A percentile compares a stretch with the other conserved stretches of the same genome.
Conservation (phyloP, 2,329 filamentous ascomycete genomes). For the Pseudogymnoascus sp. region DNA sequence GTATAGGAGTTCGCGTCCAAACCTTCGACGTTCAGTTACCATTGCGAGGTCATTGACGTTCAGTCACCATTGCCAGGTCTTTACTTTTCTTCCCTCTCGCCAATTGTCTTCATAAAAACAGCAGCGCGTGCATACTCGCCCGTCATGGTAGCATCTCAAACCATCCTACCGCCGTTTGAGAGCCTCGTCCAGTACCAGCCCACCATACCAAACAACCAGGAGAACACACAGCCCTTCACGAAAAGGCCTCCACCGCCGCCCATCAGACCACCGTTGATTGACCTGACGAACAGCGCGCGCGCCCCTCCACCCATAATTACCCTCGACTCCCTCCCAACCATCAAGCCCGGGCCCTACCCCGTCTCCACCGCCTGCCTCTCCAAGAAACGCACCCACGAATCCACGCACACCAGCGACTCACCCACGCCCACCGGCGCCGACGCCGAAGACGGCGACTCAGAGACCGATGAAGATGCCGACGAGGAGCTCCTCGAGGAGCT, state of each 20-base stretch:
- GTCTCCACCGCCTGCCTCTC: background rate
- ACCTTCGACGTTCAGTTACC: background rate
- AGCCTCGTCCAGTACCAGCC: background rate
- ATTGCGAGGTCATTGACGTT: background rate
- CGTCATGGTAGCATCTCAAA: background rate
- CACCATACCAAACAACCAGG: background rate
- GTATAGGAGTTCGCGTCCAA: slow-evolving; percentile 6
- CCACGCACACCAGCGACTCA: background rate
- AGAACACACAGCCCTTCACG: background rate
- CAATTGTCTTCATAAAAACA: background rate
- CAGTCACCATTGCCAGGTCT: background rate
- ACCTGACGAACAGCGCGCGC: slow-evolving; percentile 4
- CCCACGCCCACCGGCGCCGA: background rate
- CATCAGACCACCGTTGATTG: background rate
- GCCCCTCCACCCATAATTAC: background rate
- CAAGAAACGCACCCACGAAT: background rate
- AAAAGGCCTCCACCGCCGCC: background rate
- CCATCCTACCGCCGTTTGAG: background rate
- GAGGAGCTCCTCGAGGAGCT: slow-evolving; percentile 11
- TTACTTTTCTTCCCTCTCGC: background rate
- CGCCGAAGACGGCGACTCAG: slow-evolving; percentile 13
- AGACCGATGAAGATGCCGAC: slow-evolving; percentile 15
- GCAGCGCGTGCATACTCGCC: background rate
- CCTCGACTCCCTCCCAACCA: background rate
- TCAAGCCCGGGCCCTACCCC: background rate